phyloP scores from a whole-genome alignment of 2,329 filamentous ascomycete genomes.

The Orbilia blumenaviensis region DNA sequence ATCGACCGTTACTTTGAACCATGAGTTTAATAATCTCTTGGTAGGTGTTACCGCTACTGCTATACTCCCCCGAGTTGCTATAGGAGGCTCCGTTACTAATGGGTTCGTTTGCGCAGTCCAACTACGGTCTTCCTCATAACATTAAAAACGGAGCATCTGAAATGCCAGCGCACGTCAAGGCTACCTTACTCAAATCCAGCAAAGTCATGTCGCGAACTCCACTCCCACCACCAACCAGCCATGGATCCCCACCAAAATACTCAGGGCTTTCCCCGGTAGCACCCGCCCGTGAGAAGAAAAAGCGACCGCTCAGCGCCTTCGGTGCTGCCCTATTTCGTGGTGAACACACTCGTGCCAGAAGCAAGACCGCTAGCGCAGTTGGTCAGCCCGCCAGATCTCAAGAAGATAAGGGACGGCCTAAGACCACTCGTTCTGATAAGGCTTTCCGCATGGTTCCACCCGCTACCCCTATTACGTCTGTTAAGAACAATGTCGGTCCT shows the following conservation, averaged over 20 bases:
- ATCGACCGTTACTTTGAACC: constrained; percentile 19
- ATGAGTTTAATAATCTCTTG: constrained; percentile 38
- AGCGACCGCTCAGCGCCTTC: constrained; percentile 34
- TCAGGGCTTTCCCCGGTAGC: neutral
- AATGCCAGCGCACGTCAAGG: constrained; percentile 41
- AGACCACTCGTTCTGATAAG: constrained; percentile 41
- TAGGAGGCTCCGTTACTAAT: neutral
- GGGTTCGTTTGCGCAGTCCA: neutral
- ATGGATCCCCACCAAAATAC: constrained; percentile 13
- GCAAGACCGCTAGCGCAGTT: constrained; percentile 34
- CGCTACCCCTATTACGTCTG: constrained; percentile 7
- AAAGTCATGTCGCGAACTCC: constrained; percentile 41
- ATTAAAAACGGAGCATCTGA: constrained; percentile 42
- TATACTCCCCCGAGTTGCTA: too few relatives aligned
- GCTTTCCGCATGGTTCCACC: neutral
- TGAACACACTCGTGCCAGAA: constrained; percentile 27
- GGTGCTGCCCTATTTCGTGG: constrained; percentile 45
- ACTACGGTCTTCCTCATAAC: constrained; percentile 40
- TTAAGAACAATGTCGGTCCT: constrained; percentile 13
- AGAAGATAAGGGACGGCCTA: constrained; percentile 33
- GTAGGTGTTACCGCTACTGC: neutral
- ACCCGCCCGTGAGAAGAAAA: constrained; percentile 44
- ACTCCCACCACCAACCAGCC: constrained; percentile 28
- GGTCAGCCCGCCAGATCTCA: constrained; percentile 13
- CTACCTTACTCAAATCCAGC: constrained; percentile 41